A percentile compares a stretch with the other conserved stretches of the same genome.
Evolutionary conservation across 345 rosid species (phyloP).

Genomic region (Turnera subulata): DNA sequence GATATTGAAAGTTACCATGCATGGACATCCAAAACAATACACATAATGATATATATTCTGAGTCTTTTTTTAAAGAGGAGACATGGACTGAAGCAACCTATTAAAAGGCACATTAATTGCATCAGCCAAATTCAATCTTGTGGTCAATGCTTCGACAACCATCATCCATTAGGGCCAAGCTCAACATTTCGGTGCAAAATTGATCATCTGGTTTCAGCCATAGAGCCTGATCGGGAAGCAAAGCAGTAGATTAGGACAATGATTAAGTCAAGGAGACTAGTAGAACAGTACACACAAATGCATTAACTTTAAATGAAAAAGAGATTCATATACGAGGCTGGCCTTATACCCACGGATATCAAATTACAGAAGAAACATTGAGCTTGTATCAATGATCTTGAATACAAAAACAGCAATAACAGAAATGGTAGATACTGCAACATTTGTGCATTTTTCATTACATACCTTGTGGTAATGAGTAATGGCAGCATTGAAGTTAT

Average conservation of each 20-base stretch:
- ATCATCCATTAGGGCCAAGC: constrained; percentile 68
- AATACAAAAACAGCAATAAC: background rate
- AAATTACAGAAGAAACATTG: background rate
- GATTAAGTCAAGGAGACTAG: no score
- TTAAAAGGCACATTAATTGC: no score
- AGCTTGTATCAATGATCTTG: background rate
- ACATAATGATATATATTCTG: no score
- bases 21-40: no score
- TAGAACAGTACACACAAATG: no score
- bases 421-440: background rate
- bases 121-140: constrained; percentile 34
- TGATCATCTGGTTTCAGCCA: constrained; percentile 82
- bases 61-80: no score
- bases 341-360: background rate
- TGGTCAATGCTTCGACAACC: constrained; percentile 54
- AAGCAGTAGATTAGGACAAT: background rate
- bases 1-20: no score
- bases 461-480: constrained; percentile 81
- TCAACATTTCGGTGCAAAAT: constrained; percentile 87
- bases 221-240: constrained; percentile 47
- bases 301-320: no score
- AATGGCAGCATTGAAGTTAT: constrained; percentile 73
- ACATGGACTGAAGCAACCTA: no score
- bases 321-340: no score
- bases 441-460: no score